Conservation (phyloP, 805 yeast species). For the Yarrowia keelungensis region DNA sequence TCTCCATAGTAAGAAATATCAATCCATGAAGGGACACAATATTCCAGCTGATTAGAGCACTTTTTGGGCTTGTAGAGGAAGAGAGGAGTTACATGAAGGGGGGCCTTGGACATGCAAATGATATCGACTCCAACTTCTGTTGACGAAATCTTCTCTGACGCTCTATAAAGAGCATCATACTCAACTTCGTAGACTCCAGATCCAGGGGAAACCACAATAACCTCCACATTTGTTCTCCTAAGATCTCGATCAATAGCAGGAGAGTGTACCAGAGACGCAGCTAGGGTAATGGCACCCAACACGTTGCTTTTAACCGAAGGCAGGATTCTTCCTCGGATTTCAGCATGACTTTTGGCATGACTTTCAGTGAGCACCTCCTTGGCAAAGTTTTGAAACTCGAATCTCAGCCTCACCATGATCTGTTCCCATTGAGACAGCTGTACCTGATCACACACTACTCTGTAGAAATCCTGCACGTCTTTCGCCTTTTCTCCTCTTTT, state of each 20-base stretch:
- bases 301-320: constrained; percentile 92
- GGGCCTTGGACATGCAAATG: constrained; percentile 87
- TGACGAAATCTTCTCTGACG: constrained; percentile 75
- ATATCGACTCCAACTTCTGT: constrained; percentile 89
- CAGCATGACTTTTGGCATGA: constrained; percentile 50
- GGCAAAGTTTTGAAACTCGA: constrained; percentile 83
- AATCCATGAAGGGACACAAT: constrained; percentile 93
- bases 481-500: constrained; percentile 75
- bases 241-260: constrained; percentile 85
- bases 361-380: constrained; percentile 67
- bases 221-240: constrained; percentile 89
- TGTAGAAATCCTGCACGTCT: constrained; percentile 76
- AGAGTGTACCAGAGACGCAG: constrained; percentile 76
- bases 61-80: constrained; percentile 60
- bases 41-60: constrained; percentile 47
- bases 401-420: constrained; percentile 84
- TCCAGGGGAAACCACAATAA: constrained; percentile 87
- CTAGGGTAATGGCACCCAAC: constrained; percentile 84
- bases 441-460: constrained; percentile 95
- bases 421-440: constrained; percentile 87
- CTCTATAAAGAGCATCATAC: constrained; percentile 71
- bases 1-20: constrained; percentile 91
- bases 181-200: constrained; percentile 94
- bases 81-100: constrained; percentile 89
- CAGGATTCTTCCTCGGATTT: constrained; percentile 67